phyloP scores from a whole-genome alignment of 768 basidiomycete genomes.

The Cyclocybe aegerita region DNA sequence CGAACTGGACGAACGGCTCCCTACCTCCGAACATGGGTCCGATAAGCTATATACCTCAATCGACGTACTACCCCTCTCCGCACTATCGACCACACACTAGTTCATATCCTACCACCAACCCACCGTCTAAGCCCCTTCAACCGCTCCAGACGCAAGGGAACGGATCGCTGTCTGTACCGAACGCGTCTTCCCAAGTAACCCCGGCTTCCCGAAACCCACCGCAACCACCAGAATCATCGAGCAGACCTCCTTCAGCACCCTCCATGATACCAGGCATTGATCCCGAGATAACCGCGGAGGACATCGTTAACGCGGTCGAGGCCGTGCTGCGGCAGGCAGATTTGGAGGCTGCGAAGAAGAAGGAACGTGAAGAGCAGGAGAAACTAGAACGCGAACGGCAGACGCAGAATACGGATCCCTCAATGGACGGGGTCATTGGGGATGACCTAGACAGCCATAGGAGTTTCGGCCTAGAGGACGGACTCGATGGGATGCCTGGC shows the following conservation, averaged over 20 bases:
- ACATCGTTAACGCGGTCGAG: slow-evolving; percentile 23
- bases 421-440: not conserved
- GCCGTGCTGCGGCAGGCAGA: slow-evolving; percentile 23
- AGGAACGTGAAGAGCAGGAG: slow-evolving; percentile 10
- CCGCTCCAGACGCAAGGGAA: not conserved
- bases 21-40: slow-evolving; percentile 21
- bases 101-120: slow-evolving; percentile 16
- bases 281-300: slow-evolving; percentile 21
- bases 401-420: not conserved
- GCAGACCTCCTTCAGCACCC: not conserved
- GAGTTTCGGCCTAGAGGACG: slow-evolving; percentile 10
- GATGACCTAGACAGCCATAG: slow-evolving; percentile 4
- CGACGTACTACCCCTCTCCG: slow-evolving; percentile 39
- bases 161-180: not conserved
- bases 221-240: no score
- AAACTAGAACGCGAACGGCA: slow-evolving; percentile 2
- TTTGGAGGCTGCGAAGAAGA: slow-evolving; percentile 11
- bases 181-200: no score
- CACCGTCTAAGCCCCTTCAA: slow-evolving; percentile 17
- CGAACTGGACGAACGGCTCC: slow-evolving; percentile 15
- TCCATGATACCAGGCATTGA: slow-evolving; percentile 4
- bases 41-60: slow-evolving; percentile 33
- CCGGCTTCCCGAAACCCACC: no score
- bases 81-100: slow-evolving; percentile 48
- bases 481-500: slow-evolving; percentile 20